phyloP scores from a whole-genome alignment of 805 yeast genomes.

The Pichia kluyveri region DNA sequence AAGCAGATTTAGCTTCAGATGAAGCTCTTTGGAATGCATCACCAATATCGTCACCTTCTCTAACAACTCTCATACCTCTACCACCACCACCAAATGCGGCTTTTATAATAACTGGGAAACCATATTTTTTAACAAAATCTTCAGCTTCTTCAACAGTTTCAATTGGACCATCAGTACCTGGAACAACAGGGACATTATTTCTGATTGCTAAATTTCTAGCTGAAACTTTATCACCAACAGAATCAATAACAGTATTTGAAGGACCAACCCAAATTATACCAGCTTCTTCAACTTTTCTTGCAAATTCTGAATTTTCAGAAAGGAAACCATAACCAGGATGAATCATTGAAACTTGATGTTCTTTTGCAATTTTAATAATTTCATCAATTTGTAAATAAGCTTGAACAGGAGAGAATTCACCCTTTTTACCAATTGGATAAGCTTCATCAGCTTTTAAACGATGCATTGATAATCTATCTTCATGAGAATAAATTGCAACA shows the following conservation, averaged over 20 bases:
- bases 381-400: conserved; percentile 95
- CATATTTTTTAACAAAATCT: conserved; percentile 73
- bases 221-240: conserved; percentile 94
- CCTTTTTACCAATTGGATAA: conserved; percentile 81
- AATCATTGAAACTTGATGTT: conserved; percentile 73
- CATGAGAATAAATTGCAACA: conserved; percentile 94
- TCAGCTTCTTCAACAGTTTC: conserved; percentile 68
- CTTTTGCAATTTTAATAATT: conserved; percentile 76
- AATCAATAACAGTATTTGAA: conserved; percentile 73
- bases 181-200: conserved; percentile 86
- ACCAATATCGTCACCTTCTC: conserved; percentile 86
- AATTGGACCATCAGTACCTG: conserved; percentile 98
- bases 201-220: conserved; percentile 81
- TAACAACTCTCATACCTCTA: conserved; percentile 98
- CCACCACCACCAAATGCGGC: conserved; percentile 99
- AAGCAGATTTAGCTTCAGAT: conserved; percentile 91
- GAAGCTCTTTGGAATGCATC: conserved; percentile 93
- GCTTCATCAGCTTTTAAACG: conserved; percentile 91
- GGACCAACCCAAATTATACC: conserved; percentile 98
- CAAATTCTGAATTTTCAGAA: conserved; percentile 89
- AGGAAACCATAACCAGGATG: conserved; percentile 92
- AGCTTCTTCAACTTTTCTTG: conserved; percentile 78
- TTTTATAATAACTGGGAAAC: conserved; percentile 93
- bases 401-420: conserved; percentile 89
- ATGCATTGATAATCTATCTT: conserved; percentile 91